Conservation (phyloP, 768 basidiomycete genomes). For the Hemileccinum impolitum region DNA sequence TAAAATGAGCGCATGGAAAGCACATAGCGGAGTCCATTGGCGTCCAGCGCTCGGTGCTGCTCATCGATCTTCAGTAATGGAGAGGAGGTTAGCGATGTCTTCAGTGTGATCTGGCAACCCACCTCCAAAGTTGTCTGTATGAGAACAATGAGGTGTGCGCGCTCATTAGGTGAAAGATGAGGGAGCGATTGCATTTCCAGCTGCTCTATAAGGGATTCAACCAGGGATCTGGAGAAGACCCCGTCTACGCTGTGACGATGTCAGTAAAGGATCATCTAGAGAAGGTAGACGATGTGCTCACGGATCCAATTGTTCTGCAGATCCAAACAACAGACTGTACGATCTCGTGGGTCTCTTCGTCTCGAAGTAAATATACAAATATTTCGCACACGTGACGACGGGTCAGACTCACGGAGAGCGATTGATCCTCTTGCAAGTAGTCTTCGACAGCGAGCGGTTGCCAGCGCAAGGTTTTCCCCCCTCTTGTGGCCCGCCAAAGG, state of each 20-base stretch:
- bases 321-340: slow-evolving; percentile 55
- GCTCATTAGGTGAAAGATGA: slow-evolving; percentile 74
- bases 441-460: slow-evolving; percentile 54
- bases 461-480: slow-evolving; percentile 33
- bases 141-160: slow-evolving; percentile 77
- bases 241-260: slow-evolving; percentile 40
- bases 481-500: slow-evolving; percentile 42
- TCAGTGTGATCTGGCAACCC: slow-evolving; percentile 3
- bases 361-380: slow-evolving; percentile 7
- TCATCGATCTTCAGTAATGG: slow-evolving; percentile 68
- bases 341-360: slow-evolving; percentile 28
- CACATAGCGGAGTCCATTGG: slow-evolving; percentile 90
- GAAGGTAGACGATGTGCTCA: slow-evolving; percentile 27
- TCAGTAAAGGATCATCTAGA: slow-evolving; percentile 3
- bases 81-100: not conserved
- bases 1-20: slow-evolving; percentile 91
- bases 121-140: slow-evolving; percentile 89
- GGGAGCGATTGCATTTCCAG: slow-evolving; percentile 65
- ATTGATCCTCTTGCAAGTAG: slow-evolving; percentile 23
- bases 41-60: slow-evolving; percentile 85
- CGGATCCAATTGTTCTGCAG: slow-evolving; percentile 42
- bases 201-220: slow-evolving; percentile 56
- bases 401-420: slow-evolving; percentile 17
- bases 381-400: not conserved
- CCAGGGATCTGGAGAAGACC: slow-evolving; percentile 57